These are phyloP conservation scores for Fusarium buharicum DNA, from an alignment of 2,329 filamentous ascomycete genomes.

Conservation along the genomic window DNA sequence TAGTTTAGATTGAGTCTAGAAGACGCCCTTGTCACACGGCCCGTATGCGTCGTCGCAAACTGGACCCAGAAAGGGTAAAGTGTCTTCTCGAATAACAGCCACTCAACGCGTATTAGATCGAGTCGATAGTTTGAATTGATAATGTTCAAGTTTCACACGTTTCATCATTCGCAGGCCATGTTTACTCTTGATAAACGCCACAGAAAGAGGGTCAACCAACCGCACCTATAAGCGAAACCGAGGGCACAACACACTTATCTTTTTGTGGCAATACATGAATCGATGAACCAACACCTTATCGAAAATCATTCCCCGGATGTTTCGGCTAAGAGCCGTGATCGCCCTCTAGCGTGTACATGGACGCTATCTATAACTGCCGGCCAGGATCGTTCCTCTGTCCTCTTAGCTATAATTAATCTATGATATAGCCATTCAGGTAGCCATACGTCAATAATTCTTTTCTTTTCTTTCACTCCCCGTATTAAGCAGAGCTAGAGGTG, in stretches of 20 bases:
- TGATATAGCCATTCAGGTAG: background rate
- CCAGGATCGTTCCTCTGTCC: too few species aligned
- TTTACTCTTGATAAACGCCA: conserved; percentile 2
- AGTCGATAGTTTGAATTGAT: background rate
- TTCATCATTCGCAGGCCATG: background rate
- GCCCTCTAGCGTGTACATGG: background rate
- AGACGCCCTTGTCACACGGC: background rate
- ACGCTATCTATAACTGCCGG: background rate
- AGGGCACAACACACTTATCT: conserved; percentile 7
- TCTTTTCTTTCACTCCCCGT: too few species aligned
- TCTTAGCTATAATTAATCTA: background rate
- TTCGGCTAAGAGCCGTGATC: background rate
- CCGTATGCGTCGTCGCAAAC: conserved; percentile 22
- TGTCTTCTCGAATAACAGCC: background rate
- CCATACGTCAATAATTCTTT: background rate
- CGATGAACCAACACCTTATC: background rate
- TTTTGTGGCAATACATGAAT: background rate
- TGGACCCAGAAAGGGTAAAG: background rate
- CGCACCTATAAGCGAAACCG: conserved; percentile 1
- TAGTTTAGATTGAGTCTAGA: background rate
- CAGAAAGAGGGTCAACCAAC: background rate
- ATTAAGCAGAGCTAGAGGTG: background rate
- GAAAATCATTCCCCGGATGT: conserved; percentile 1
- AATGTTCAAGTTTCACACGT: background rate
- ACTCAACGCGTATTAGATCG: background rate